These are phyloP conservation scores for Ilyonectria mors-panacis DNA, from an alignment of 2,329 filamentous ascomycete genomes.

Conservation along the genomic window DNA sequence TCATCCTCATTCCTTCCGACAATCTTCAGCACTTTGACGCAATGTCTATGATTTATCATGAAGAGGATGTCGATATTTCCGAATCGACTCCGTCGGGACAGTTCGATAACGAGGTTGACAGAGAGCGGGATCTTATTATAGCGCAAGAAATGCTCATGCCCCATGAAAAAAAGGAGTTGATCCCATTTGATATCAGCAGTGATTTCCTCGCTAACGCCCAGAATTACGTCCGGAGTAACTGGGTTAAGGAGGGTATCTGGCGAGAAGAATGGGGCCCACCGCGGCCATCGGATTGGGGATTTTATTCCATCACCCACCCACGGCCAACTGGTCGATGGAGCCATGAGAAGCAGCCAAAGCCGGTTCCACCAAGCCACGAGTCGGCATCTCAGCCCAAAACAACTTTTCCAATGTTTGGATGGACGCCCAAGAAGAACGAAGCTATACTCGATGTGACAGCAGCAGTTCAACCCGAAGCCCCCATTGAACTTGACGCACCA, in stretches of 20 bases:
- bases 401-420: too few relatives aligned
- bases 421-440: too few relatives aligned
- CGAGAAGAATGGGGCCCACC: constrained; percentile 26
- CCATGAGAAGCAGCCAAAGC: background rate
- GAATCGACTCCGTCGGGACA: background rate
- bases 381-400: too few relatives aligned
- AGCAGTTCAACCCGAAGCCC: too few relatives aligned
- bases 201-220: constrained; percentile 23
- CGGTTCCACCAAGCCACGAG: too few relatives aligned
- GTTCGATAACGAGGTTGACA: constrained; percentile 7
- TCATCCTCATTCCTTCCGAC: too few relatives aligned
- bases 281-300: constrained; percentile 11
- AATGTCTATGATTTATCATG: too few relatives aligned
- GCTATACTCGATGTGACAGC: too few relatives aligned
- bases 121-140: constrained; percentile 4
- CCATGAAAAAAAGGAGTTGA: background rate
- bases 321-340: background rate
- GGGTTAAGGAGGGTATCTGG: constrained; percentile 33
- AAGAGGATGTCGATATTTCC: too few relatives aligned
- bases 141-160: background rate
- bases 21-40: too few relatives aligned
- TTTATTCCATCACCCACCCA: background rate
- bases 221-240: constrained; percentile 32
- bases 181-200: background rate
- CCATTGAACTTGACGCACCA: too few relatives aligned